Percentiles rank a stretch among this genome's conserved stretches.
Conservation (phyloP, 768 basidiomycete species). For the Phlebiopsis gigantea region DNA sequence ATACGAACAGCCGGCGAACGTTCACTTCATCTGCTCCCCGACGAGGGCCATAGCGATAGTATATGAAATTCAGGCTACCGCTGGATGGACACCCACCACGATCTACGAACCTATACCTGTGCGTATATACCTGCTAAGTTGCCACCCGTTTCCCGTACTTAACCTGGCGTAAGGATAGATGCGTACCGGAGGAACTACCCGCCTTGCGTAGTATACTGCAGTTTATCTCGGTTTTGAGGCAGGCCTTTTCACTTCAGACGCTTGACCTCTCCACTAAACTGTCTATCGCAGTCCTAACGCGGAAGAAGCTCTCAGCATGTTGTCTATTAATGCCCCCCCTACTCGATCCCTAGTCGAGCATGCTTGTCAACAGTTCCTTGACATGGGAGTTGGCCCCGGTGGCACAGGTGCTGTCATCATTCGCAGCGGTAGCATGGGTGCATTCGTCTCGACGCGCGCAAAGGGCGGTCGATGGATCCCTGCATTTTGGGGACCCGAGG, state of each 20-base stretch:
- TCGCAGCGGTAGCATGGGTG: conserved; percentile 68
- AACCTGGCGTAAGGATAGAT: conserved; percentile 51
- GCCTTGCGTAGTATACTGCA: conserved; percentile 55
- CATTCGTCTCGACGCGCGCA: conserved; percentile 49
- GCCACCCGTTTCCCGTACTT: background rate
- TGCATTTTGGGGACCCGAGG: conserved; percentile 60
- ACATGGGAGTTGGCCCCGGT: conserved; percentile 47
- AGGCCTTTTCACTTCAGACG: background rate
- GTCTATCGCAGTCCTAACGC: conserved; percentile 69
- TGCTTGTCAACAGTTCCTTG: conserved; percentile 60
- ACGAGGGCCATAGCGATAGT: conserved; percentile 61
- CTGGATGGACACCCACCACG: conserved; percentile 58
- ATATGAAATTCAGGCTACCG: conserved; percentile 48
- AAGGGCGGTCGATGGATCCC: conserved; percentile 55
- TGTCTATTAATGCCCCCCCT: conserved; percentile 48
- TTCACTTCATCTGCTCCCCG: conserved; percentile 89
- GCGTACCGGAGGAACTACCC: conserved; percentile 74
- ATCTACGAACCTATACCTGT: conserved; percentile 90
- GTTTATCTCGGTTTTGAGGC: conserved; percentile 67
- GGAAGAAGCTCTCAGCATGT: conserved; percentile 68
- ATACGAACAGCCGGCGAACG: conserved; percentile 42
- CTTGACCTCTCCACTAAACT: background rate
- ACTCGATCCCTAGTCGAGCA: conserved; percentile 54
- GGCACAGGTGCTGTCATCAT: conserved; percentile 63
- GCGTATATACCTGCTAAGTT: conserved; percentile 26